These are phyloP conservation scores for Phialophora tarda DNA, from an alignment of 2,329 filamentous ascomycete species.

Conservation along the genomic window DNA sequence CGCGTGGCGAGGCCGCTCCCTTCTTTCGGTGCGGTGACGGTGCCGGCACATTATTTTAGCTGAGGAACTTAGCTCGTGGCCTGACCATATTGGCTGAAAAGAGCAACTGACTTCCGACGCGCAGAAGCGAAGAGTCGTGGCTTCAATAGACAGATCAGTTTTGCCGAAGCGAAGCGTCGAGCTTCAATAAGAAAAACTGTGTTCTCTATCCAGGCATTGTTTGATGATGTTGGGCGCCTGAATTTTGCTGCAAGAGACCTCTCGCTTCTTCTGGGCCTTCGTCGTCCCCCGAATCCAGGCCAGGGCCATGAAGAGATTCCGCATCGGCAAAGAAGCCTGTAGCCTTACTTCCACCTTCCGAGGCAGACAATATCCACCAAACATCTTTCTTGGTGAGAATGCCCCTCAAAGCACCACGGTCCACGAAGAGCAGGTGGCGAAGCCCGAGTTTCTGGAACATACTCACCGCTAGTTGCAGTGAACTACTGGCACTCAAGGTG, in stretches of 20 bases:
- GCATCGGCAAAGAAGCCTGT: conserved; percentile 31
- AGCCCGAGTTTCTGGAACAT: conserved; percentile 96
- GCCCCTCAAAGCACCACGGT: conserved; percentile 80
- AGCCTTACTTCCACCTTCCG: conserved; percentile 58
- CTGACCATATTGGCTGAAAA: conserved; percentile 2
- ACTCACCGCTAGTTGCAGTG: conserved; percentile 80
- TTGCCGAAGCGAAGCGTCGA: conserved; percentile 9
- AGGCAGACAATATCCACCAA: conserved; percentile 87
- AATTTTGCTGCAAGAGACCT: conserved; percentile 33
- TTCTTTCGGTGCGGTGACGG: not conserved
- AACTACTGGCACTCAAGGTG: conserved; percentile 77
- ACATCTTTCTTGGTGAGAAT: conserved; percentile 96
- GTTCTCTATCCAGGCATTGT: conserved; percentile 15
- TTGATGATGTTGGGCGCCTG: conserved; percentile 20
- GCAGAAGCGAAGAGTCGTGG: conserved; percentile 12
- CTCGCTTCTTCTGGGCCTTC: conserved; percentile 32
- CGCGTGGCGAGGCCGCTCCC: not conserved
- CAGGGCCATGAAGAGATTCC: conserved; percentile 32
- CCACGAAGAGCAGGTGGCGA: conserved; percentile 85
- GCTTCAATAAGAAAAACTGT: not conserved
- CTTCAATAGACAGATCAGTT: not conserved
- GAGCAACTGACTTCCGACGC: not conserved
- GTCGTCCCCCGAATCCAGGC: conserved; percentile 21
- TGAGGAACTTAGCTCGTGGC: not conserved
- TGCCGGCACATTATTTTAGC: conserved; percentile 4